These are phyloP conservation scores for Tetrahymena elliotti DNA, from an alignment of 73 alveolate genomes.

Conservation along the genomic window DNA sequence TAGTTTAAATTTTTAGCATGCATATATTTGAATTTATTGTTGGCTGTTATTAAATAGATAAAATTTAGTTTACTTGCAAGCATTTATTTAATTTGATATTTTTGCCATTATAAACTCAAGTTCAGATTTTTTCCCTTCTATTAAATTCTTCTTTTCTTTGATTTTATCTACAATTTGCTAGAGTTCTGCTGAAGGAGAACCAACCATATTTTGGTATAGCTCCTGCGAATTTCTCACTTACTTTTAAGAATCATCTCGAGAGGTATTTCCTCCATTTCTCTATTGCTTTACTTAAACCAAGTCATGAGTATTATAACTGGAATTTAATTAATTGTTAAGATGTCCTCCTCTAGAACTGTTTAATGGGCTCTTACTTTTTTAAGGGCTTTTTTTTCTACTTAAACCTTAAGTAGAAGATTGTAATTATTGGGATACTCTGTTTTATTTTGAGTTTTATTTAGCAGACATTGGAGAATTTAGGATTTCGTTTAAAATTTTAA, in stretches of 20 bases:
- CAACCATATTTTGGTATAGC: neutral
- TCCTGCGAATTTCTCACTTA: neutral
- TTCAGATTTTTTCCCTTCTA: neutral
- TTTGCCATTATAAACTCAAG: neutral
- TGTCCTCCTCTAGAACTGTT: neutral
- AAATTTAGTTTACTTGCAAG: neutral
- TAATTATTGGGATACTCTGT: neutral
- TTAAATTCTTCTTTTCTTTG: neutral
- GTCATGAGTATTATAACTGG: neutral
- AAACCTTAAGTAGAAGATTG: neutral
- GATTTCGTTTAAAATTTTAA: neutral
- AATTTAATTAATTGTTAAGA: neutral
- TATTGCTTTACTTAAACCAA: neutral
- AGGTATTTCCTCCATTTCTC: neutral
- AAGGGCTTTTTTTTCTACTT: neutral
- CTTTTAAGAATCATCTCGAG: neutral
- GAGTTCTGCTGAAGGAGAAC: neutral
- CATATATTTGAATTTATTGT: neutral
- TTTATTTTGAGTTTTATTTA: neutral
- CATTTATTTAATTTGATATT: neutral
- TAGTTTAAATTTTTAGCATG: neutral
- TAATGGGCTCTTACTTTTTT: neutral
- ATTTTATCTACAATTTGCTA: neutral
- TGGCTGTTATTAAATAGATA: neutral
- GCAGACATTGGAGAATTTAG: neutral